These are phyloP conservation scores for Hebeloma cylindrosporum DNA, from an alignment of 768 basidiomycete species.

Conservation along the genomic window DNA sequence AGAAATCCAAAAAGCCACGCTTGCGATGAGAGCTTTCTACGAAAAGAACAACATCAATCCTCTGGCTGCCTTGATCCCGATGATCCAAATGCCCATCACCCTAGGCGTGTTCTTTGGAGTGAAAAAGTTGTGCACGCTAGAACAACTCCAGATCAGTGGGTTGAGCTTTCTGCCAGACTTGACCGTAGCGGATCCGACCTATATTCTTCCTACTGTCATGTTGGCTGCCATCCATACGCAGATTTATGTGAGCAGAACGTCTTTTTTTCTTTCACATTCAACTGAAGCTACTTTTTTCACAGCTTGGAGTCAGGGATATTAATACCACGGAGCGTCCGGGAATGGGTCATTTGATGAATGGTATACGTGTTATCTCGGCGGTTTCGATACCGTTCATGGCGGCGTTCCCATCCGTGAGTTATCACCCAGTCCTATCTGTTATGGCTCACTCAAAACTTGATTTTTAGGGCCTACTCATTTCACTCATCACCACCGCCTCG, in stretches of 20 bases:
- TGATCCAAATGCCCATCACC: slow-evolving; percentile 76
- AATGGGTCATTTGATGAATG: too few species aligned
- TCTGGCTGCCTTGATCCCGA: slow-evolving; percentile 46
- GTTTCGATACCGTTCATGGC: too few species aligned
- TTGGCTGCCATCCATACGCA: slow-evolving; percentile 63
- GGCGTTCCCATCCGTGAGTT: too few species aligned
- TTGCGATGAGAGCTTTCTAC: slow-evolving; percentile 58
- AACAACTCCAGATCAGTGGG: slow-evolving; percentile 77
- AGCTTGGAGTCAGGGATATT: too few species aligned
- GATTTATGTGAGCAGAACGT: slow-evolving; percentile 66
- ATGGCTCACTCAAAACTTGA: too few species aligned
- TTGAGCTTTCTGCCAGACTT: slow-evolving; percentile 74
- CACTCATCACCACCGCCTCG: slow-evolving; percentile 39
- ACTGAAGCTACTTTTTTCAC: too few species aligned
- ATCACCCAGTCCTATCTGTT: too few species aligned
- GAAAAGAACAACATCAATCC: slow-evolving; percentile 62
- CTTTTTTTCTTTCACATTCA: too few species aligned
- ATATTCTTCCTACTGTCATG: slow-evolving; percentile 66
- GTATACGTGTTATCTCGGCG: too few species aligned
- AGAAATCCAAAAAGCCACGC: slow-evolving; percentile 53
- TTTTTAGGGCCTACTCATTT: slow-evolving; percentile 43
- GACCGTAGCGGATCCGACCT: slow-evolving; percentile 74
- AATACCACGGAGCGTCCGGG: too few species aligned
- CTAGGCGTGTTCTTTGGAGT: slow-evolving; percentile 84
- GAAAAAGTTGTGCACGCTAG: slow-evolving; percentile 65